A percentile compares a stretch with the other conserved stretches of the same genome.
Evolutionary conservation across 2,329 filamentous ascomycete species (phyloP).

Genomic region (Cladosporium sp.): DNA sequence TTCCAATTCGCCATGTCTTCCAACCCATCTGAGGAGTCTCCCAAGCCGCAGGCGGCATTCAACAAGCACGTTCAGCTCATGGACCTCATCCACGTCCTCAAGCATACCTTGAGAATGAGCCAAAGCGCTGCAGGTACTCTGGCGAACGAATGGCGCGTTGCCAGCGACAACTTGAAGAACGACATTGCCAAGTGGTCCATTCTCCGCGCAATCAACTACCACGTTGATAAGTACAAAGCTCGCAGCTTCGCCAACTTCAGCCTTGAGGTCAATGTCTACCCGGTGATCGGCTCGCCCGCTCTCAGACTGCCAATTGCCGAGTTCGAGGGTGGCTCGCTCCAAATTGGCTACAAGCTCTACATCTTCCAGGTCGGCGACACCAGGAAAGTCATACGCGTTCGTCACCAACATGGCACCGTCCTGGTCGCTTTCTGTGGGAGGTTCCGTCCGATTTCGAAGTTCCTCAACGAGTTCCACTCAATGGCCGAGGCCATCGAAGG

Average conservation of each 20-base stretch:
- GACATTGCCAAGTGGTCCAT: neutral
- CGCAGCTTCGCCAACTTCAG: neutral
- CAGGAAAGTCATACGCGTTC: neutral
- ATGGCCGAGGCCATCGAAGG: too few relatives aligned
- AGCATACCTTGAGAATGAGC: neutral
- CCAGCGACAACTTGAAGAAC: neutral
- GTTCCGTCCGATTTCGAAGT: neutral
- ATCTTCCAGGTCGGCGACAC: neutral
- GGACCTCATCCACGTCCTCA: neutral
- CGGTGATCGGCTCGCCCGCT: neutral
- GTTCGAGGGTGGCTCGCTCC: neutral
- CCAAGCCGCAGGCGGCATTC: too few relatives aligned
- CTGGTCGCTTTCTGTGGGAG: neutral
- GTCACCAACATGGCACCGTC: neutral
- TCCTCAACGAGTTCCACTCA: neutral
- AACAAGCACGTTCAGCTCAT: too few relatives aligned
- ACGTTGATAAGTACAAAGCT: neutral
- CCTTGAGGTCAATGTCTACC: neutral
- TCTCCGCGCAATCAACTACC: neutral
- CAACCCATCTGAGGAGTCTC: too few relatives aligned
- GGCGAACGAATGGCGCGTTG: neutral
- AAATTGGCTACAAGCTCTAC: slow-evolving; percentile 1
- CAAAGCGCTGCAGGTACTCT: neutral
- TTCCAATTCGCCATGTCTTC: too few relatives aligned
- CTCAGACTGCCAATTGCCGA: neutral